These are phyloP conservation scores for Penicillium roqueforti DNA, from an alignment of 495 filamentous ascomycete genomes.

Conservation along the genomic window DNA sequence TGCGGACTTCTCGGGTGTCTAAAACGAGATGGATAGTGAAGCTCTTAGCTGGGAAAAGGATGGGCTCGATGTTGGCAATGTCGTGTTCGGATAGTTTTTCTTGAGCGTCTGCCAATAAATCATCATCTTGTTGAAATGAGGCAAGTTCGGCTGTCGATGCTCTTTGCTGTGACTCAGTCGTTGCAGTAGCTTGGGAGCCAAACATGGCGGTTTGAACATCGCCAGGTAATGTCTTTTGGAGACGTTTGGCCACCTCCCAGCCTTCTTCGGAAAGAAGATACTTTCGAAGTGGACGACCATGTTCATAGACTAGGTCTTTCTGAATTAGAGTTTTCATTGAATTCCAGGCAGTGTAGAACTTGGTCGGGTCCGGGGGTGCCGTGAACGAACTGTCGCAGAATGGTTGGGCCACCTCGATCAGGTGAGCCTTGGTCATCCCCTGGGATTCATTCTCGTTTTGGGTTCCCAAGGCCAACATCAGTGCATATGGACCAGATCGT, in stretches of 20 bases:
- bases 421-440: constrained; percentile 62
- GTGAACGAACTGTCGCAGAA: constrained; percentile 74
- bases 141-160: background rate
- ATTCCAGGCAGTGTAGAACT: constrained; percentile 78
- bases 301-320: constrained; percentile 72
- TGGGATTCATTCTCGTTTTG: constrained; percentile 50
- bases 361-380: constrained; percentile 59
- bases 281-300: constrained; percentile 61
- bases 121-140: constrained; percentile 4
- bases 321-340: constrained; percentile 74
- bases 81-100: constrained; percentile 6
- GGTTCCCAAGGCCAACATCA: constrained; percentile 64
- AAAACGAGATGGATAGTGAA: constrained; percentile 74
- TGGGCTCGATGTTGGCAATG: constrained; percentile 38
- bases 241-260: constrained; percentile 69
- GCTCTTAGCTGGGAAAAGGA: constrained; percentile 55
- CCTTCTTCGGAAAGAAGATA: constrained; percentile 75
- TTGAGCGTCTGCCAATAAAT: background rate
- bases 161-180: background rate
- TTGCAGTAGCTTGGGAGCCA: background rate
- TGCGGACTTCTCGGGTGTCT: constrained; percentile 72
- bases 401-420: constrained; percentile 67
- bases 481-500: constrained; percentile 70
- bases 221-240: constrained; percentile 47
- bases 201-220: constrained; percentile 17